phyloP scores from a whole-genome alignment of 2,329 filamentous ascomycete genomes.

The Dothideomycetidae sp. region DNA sequence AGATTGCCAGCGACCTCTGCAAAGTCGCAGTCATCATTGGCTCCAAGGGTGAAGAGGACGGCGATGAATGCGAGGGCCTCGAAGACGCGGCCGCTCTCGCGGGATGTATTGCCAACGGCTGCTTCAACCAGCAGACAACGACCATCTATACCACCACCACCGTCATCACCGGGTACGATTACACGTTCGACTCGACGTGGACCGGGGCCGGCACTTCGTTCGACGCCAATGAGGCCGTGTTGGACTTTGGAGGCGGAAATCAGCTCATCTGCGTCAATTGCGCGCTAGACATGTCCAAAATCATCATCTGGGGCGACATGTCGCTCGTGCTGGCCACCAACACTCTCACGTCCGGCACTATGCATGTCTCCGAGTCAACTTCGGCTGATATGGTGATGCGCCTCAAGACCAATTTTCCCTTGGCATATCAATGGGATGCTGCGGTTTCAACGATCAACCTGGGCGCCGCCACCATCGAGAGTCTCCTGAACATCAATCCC shows the following conservation, averaged over 20 bases:
- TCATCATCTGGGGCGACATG: background rate
- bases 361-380: background rate
- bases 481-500: background rate
- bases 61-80: background rate
- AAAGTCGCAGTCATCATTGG: background rate
- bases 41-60: background rate
- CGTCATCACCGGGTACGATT: background rate
- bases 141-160: background rate
- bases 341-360: background rate
- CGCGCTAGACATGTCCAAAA: background rate
- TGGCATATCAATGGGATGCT: background rate
- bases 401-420: background rate
- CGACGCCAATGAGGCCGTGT: background rate
- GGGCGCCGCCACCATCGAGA: background rate
- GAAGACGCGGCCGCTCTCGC: background rate
- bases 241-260: background rate
- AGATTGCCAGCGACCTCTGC: background rate
- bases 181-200: background rate
- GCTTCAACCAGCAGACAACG: background rate
- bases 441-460: background rate
- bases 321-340: background rate
- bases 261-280: conserved; percentile 1
- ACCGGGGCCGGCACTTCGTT: background rate
- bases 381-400: background rate
- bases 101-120: conserved; percentile 1